Evolutionary conservation across 768 basidiomycete species (phyloP), one percentile per base, ranked within the genome.

Genomic region (Rubroboletus pulcherrimus): DNA sequence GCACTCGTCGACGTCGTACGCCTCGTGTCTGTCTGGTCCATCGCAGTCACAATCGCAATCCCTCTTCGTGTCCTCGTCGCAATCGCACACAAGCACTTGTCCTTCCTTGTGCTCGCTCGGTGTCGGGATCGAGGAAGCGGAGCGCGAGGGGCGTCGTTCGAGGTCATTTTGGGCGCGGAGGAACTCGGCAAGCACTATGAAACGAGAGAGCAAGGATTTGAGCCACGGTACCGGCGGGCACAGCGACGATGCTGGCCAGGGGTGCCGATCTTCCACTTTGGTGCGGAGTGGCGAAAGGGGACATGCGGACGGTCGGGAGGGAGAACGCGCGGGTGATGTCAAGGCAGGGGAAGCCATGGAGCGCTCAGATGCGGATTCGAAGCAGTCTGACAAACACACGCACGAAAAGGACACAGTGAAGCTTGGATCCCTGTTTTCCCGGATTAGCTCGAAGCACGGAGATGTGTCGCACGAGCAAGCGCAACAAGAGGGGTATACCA

Each of bases 331-430:
- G 12, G n/a, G 39, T 4, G 33, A 31, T 17, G 12, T 11, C 38
- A 49, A 56, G 34, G 52, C 19, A 17, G 44, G 37, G 15, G 31
- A 48, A 15, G 29, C 12, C 0, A 7, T 19, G 31, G 47, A 38
- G 5, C 37, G 10, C 24, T 7, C 21, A 8, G 29, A 45, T 15
- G n/a, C 5, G 4, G 44, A 41, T 45, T 52, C 38, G 17, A 59
- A 42, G 30, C 39, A 53, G 8, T 35, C 39, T 37, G 3, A 2
- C 15, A 14, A 19, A 7, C 41, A 31, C 11, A 15, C 30, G 10
- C 41, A 43, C 1, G 51, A 55, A 4, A 66, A 69, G 8, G 68
- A 73, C 4, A 63, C 65, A 4, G 68, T 66, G 44, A 73, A 74
- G 53, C 71, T 70, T 38, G 69, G 66, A 7, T 60, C 60, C 4